A percentile compares a stretch with the other conserved stretches of the same genome.
Conservation (phyloP, 1,284 basidiomycete genomes). For the Pseudozyma sp. region DNA sequence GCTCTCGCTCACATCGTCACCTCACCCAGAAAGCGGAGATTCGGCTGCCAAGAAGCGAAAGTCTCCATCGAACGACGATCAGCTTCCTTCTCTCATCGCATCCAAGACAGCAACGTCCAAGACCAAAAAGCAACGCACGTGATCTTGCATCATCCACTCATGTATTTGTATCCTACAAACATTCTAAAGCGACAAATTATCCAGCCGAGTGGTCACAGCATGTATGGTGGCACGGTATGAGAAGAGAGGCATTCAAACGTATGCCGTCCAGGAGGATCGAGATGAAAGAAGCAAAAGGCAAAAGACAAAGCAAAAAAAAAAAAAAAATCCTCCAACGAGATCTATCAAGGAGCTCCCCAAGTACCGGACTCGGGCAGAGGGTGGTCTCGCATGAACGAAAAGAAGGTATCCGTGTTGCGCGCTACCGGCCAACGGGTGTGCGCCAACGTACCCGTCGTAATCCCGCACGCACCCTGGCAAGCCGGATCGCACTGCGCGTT, state of each 20-base stretch:
- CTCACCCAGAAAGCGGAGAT: background rate
- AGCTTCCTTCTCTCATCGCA: background rate
- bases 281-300: no score
- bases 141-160: background rate
- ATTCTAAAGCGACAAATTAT: background rate
- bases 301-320: background rate
- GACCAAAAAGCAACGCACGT: slow-evolving; percentile 26
- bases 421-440: slow-evolving; percentile 11
- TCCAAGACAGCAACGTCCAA: slow-evolving; percentile 1
- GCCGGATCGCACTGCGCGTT: slow-evolving; percentile 9
- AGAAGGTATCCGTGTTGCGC: slow-evolving; percentile 23
- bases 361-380: slow-evolving; percentile 22
- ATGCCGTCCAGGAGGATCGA: no score
- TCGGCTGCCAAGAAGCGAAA: slow-evolving; percentile 21
- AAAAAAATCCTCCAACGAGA: background rate
- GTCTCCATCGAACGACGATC: background rate
- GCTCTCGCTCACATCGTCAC: background rate
- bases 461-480: slow-evolving; percentile 19
- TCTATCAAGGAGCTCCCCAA: slow-evolving; percentile 18
- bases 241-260: no score
- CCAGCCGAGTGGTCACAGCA: background rate
- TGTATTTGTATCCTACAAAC: slow-evolving; percentile 1
- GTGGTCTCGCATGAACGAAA: slow-evolving; percentile 22
- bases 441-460: slow-evolving; percentile 10
- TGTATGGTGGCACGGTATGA: no score